Percentiles rank a stretch among this genome's conserved stretches.
phyloP scores from a whole-genome alignment of 2,329 filamentous ascomycete genomes.

The Dactylellina leptospora region DNA sequence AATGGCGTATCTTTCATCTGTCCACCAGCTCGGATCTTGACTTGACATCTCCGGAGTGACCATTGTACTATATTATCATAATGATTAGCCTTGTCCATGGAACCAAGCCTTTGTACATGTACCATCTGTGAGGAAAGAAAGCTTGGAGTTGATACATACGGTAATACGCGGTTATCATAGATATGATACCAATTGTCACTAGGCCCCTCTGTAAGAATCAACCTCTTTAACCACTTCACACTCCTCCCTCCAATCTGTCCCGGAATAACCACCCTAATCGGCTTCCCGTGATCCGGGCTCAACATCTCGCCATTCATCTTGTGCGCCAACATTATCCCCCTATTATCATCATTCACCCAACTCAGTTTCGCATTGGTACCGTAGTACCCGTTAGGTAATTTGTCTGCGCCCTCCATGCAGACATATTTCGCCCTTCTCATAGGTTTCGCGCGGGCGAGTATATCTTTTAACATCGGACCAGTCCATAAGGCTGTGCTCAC shows the following conservation, averaged over 20 bases:
- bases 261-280: conserved; percentile 81
- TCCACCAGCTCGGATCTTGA: conserved; percentile 75
- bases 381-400: conserved; percentile 64
- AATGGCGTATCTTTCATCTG: conserved; percentile 88
- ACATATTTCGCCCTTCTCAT: conserved; percentile 76
- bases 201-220: conserved; percentile 78
- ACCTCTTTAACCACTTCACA: conserved; percentile 88
- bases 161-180: conserved; percentile 88
- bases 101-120: no score
- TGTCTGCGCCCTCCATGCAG: conserved; percentile 90
- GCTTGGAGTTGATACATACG: conserved; percentile 62
- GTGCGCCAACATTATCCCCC: conserved; percentile 85
- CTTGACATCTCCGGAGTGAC: conserved; percentile 73
- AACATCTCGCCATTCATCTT: conserved; percentile 88
- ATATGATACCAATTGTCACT: conserved; percentile 97
- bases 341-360: conserved; percentile 84
- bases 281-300: conserved; percentile 84
- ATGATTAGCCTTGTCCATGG: no score
- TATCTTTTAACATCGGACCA: conserved; percentile 76
- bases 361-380: conserved; percentile 73
- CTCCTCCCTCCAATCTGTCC: conserved; percentile 91
- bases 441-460: conserved; percentile 75
- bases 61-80: conserved; percentile 68
- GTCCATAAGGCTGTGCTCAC: conserved; percentile 89
- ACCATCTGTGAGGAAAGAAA: neutral